Conservation (phyloP, 306 rosid species). For the Crataegus laevigata region DNA sequence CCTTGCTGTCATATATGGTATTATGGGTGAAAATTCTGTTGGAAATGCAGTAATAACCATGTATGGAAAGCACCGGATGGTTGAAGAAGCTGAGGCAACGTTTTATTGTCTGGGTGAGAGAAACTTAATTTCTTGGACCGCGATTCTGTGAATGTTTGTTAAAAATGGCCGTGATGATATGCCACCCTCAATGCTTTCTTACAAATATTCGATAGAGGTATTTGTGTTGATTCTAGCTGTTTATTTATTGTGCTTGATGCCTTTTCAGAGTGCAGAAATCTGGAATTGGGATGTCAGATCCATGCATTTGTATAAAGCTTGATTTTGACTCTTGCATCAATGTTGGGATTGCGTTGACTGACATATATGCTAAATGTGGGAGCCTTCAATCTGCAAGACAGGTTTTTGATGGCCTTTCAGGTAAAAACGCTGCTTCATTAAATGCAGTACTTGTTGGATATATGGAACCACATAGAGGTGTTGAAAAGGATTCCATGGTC, state of each 20-base stretch:
- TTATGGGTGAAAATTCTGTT: constrained; percentile 25
- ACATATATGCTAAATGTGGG: constrained; percentile 37
- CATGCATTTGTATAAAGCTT: constrained; percentile 33
- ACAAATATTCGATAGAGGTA: constrained; percentile 26
- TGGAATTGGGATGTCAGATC: constrained; percentile 31
- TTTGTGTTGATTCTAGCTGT: constrained; percentile 31
- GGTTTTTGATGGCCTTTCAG: constrained; percentile 25
- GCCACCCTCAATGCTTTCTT: constrained; percentile 25
- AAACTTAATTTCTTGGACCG: constrained; percentile 43
- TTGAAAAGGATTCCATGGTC: constrained; percentile 25
- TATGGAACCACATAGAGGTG: constrained; percentile 22
- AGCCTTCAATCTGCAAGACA: constrained; percentile 31
- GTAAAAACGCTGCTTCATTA: constrained; percentile 32
- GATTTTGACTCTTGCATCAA: constrained; percentile 21
- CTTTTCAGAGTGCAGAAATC: constrained; percentile 41
- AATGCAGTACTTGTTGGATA: constrained; percentile 48
- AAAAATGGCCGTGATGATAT: constrained; percentile 16
- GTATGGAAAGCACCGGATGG: constrained; percentile 39
- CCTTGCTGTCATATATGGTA: constrained; percentile 35
- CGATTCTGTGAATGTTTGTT: constrained; percentile 28
- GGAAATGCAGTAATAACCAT: constrained; percentile 42
- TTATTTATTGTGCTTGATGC: constrained; percentile 29
- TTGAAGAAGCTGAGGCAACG: constrained; percentile 36
- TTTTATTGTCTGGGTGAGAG: constrained; percentile 19
- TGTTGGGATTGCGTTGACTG: constrained; percentile 32